Evolutionary conservation across 768 basidiomycete genomes (phyloP).

Genomic region (Trametopsis cervina): DNA sequence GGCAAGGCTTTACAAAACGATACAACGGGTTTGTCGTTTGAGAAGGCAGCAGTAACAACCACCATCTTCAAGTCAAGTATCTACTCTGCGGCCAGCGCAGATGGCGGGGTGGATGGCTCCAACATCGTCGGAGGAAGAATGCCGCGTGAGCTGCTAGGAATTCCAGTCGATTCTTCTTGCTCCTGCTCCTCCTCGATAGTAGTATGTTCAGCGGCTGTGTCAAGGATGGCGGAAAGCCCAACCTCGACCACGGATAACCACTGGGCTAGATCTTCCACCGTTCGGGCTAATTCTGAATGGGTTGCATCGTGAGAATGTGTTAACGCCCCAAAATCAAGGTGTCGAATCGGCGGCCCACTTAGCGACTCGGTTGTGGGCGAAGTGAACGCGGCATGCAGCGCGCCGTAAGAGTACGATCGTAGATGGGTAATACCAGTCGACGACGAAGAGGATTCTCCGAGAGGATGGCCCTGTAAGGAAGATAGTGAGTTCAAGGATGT

Average conservation of each 20-base stretch:
- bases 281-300: slow-evolving; percentile 62
- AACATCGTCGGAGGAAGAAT: neutral
- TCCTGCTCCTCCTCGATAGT: slow-evolving; percentile 65
- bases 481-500: slow-evolving; percentile 33
- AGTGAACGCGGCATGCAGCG: slow-evolving; percentile 15
- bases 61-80: too few relatives aligned
- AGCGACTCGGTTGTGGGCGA: slow-evolving; percentile 15
- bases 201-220: slow-evolving; percentile 36
- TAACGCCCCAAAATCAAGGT: slow-evolving; percentile 61
- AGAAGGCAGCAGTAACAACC: too few relatives aligned
- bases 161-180: slow-evolving; percentile 13
- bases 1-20: too few relatives aligned
- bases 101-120: neutral
- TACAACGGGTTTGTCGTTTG: too few relatives aligned
- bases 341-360: slow-evolving; percentile 42
- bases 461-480: slow-evolving; percentile 20
- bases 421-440: slow-evolving; percentile 12
- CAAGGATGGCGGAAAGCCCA: slow-evolving; percentile 64
- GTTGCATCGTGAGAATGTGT: slow-evolving; percentile 50
- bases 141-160: neutral
- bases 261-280: slow-evolving; percentile 65
- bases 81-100: neutral
- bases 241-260: slow-evolving; percentile 73
- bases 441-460: slow-evolving; percentile 17
- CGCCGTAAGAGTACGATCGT: slow-evolving; percentile 18